Conservation (phyloP, 257 asterid species). For the Dorcoceras hygrometricum region DNA sequence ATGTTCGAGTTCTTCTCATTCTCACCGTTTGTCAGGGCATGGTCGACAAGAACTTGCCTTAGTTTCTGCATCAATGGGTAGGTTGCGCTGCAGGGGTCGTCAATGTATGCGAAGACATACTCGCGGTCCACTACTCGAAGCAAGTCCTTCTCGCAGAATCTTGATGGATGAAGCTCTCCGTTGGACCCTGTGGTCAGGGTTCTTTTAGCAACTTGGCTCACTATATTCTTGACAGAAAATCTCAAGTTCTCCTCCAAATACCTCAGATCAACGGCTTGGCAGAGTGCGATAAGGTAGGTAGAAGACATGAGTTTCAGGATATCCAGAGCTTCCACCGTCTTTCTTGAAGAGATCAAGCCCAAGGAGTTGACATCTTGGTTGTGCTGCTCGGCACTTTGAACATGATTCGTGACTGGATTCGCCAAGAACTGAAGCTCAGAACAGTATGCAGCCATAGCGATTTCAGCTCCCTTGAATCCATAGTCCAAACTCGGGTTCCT, state of each 20-base stretch:
- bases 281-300: constrained; percentile 41
- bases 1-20: constrained; percentile 34
- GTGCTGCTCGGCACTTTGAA: constrained; percentile 58
- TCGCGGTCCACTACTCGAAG: constrained; percentile 44
- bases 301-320: constrained; percentile 48
- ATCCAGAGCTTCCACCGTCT: constrained; percentile 44
- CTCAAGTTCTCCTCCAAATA: constrained; percentile 46
- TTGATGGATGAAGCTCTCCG: constrained; percentile 49
- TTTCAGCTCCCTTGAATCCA: constrained; percentile 51
- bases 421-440: constrained; percentile 48
- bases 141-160: constrained; percentile 45
- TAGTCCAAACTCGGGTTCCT: constrained; percentile 53
- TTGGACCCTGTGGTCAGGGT: constrained; percentile 38
- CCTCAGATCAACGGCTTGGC: constrained; percentile 47
- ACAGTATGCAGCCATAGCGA: constrained; percentile 53
- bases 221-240: constrained; percentile 40
- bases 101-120: constrained; percentile 36
- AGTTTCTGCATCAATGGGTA: constrained; percentile 47
- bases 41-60: constrained; percentile 46
- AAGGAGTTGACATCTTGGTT: constrained; percentile 54
- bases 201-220: constrained; percentile 45
- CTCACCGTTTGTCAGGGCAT: constrained; percentile 42
- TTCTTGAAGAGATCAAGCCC: constrained; percentile 47
- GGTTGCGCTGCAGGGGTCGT: constrained; percentile 41
- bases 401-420: constrained; percentile 50